Evolutionary conservation across 2,329 filamentous ascomycete species (phyloP).

Genomic region (Penicillium sp.): DNA sequence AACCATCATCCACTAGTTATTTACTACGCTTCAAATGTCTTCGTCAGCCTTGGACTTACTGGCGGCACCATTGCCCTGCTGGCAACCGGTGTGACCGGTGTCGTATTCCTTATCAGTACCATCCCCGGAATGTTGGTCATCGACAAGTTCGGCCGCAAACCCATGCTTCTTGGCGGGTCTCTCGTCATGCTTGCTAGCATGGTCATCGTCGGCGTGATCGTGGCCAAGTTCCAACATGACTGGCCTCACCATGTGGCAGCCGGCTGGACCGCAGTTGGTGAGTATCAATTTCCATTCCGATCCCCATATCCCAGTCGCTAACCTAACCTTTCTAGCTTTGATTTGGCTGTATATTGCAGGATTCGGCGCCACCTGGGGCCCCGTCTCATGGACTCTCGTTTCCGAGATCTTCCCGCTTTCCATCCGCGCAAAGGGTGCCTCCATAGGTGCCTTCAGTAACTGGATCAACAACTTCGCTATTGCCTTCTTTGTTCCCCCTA

Average conservation of each 20-base stretch:
- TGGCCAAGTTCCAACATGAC: slow-evolving; percentile 23
- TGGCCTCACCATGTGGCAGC: slow-evolving; percentile 22
- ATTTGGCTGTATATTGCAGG: slow-evolving; percentile 24
- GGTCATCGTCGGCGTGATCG: slow-evolving; percentile 24
- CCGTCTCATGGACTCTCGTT: slow-evolving; percentile 23
- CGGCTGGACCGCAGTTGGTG: slow-evolving; percentile 24
- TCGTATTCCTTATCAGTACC: slow-evolving; percentile 27
- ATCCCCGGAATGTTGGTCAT: slow-evolving; percentile 27
- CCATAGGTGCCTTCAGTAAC: slow-evolving; percentile 25
- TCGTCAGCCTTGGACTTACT: slow-evolving; percentile 29
- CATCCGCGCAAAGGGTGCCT: slow-evolving; percentile 25
- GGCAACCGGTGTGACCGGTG: slow-evolving; percentile 30
- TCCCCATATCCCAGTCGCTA: neutral
- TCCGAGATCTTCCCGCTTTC: slow-evolving; percentile 26
- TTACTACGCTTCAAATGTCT: slow-evolving; percentile 36
- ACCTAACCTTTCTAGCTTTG: slow-evolving; percentile 10
- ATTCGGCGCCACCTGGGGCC: slow-evolving; percentile 25
- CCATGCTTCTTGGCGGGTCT: slow-evolving; percentile 23
- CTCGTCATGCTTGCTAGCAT: slow-evolving; percentile 20
- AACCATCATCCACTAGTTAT: slow-evolving; percentile 27
- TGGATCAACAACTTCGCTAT: slow-evolving; percentile 28
- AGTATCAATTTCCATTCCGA: neutral
- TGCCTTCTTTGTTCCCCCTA: slow-evolving; percentile 24
- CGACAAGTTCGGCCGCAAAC: slow-evolving; percentile 25
- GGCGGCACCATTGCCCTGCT: slow-evolving; percentile 27